Conservation (phyloP, 441 rosid species). For the Kokia cookei region DNA sequence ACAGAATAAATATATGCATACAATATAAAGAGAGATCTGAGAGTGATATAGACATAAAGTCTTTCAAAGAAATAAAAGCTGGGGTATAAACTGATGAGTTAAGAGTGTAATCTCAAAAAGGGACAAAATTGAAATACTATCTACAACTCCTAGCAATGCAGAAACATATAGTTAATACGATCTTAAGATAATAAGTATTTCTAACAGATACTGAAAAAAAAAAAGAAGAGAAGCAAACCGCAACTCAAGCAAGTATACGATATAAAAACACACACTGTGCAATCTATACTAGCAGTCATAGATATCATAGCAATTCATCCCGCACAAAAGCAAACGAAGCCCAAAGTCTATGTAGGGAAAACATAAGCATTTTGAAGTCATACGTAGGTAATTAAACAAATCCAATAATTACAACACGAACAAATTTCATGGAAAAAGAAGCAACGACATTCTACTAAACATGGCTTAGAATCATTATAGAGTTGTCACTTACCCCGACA, state of each 20-base stretch:
- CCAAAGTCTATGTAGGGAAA: background rate
- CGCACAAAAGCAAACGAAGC: background rate
- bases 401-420: background rate
- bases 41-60: background rate
- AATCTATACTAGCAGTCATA: background rate
- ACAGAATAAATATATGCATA: background rate
- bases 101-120: background rate
- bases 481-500: background rate
- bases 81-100: background rate
- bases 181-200: background rate
- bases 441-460: background rate
- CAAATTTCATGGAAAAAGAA: background rate
- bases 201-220: background rate
- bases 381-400: background rate
- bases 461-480: background rate
- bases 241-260: background rate
- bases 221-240: no score
- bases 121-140: background rate
- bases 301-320: background rate
- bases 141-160: background rate
- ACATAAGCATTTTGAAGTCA: background rate
- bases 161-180: background rate
- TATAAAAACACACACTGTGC: background rate
- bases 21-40: background rate
- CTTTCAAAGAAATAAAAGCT: background rate